Base-by-base conservation (phyloP, 2,329 filamentous ascomycete genomes). In the Aspergillus proliferans region DNA sequence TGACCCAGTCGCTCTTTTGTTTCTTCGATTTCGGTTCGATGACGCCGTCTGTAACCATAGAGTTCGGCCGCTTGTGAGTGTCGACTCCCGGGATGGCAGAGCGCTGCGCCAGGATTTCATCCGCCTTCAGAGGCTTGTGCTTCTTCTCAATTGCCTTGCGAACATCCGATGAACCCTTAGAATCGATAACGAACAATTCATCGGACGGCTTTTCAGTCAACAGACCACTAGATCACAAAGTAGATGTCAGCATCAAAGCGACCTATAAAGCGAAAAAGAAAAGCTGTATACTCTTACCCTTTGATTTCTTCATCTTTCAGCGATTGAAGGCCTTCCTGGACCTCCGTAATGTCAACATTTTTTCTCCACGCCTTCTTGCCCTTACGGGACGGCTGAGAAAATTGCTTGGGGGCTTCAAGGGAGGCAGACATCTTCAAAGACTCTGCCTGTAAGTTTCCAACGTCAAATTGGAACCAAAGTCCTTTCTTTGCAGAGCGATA, bases 341-440 rank as follows among this genome's bases (percentile, higher is more conserved):
- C 82, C 54, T 95, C 85, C 24, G 88, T 86, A 53, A 97, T 82
- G 71, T 98, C 89, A 70, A 98, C 89, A 73, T 98, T 95, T 71
- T 97, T 98, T 65, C 93, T 82, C 93, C 93, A 98, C 28, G 93
- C 92, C 75, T 95, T 97, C 74, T 97, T 97, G 61, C 94, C 93
- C 70, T 98, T 98, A 66, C 93, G 81, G 4, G 92, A 97, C 22
- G 90, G 83, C 70, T 98, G 93, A 55, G 82, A 90, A 72, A 86
- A 84, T 58, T 94, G 88, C 54, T 85, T 83, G 9, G 90, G 91
- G 15, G 88, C 86, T 45, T 64, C 59, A 24, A 66, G 51, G 24
- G 56, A 53, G n/a, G 60, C 51, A 45, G 69, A 65, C 69, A 71
- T 71, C 10, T 39, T 45, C 58, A 47, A 45, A 33, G 22, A 36